Evolutionary conservation across 2,329 filamentous ascomycete species (phyloP).

Genomic region (Penicillium sp.): DNA sequence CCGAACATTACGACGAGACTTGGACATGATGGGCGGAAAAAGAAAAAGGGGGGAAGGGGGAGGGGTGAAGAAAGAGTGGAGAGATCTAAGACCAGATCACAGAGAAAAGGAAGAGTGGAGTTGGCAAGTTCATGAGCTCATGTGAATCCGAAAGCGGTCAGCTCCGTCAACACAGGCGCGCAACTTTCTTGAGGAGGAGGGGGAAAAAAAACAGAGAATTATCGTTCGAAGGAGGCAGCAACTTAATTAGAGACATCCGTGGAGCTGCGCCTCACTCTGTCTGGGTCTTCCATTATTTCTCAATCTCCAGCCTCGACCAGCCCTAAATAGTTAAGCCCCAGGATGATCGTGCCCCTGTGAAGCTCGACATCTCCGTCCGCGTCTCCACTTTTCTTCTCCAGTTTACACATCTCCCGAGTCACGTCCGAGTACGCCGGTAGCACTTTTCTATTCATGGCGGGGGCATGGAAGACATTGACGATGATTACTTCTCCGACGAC

Average conservation of each 20-base stretch:
- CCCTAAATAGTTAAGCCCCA: conserved; percentile 5
- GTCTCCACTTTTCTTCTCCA: conserved; percentile 8
- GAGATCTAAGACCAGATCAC: conserved; percentile 19
- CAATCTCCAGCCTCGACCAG: not conserved
- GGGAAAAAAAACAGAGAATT: not conserved
- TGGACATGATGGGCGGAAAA: conserved; percentile 49
- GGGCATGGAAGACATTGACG: conserved; percentile 54
- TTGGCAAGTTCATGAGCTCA: conserved; percentile 35
- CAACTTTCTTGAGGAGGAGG: not conserved
- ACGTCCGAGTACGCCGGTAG: conserved; percentile 1
- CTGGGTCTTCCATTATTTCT: not conserved
- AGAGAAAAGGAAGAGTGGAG: conserved; percentile 27
- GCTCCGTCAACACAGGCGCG: conserved; percentile 9
- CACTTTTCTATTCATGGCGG: conserved; percentile 43
- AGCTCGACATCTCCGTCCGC: not conserved
- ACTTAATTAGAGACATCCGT: too few species aligned
- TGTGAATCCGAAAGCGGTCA: conserved; percentile 40
- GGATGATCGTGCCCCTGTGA: conserved; percentile 10
- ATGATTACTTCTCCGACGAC: conserved; percentile 54
- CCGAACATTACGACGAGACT: conserved; percentile 62
- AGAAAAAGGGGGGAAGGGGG: conserved; percentile 18
- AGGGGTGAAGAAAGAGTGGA: conserved; percentile 14
- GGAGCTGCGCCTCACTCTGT: conserved; percentile 6
- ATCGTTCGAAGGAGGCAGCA: not conserved
- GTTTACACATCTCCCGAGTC: not conserved